Evolutionary conservation across 2,329 filamentous ascomycete species (phyloP).

Genomic region (Chalara sp.): DNA sequence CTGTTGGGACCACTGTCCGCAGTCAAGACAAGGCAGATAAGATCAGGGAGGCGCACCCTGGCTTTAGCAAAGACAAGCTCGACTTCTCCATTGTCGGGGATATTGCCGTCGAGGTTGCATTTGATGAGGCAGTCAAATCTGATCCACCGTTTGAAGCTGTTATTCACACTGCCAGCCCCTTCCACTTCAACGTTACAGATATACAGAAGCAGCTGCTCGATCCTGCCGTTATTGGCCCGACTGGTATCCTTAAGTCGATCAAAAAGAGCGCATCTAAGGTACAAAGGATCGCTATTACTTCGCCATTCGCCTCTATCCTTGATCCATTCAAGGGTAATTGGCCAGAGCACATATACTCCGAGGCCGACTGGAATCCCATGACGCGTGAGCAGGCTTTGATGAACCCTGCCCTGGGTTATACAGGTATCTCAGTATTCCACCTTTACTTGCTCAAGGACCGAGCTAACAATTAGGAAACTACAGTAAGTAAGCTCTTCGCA

Average conservation of each 20-base stretch:
- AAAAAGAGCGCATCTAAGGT: conserved; percentile 33
- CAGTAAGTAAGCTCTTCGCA: no score
- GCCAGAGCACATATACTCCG: conserved; percentile 41
- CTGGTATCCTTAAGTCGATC: conserved; percentile 40
- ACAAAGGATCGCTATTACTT: conserved; percentile 45
- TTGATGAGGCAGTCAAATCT: conserved; percentile 46
- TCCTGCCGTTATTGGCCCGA: conserved; percentile 44
- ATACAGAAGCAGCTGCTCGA: conserved; percentile 39
- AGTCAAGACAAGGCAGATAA: conserved; percentile 40
- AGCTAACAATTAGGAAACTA: no score
- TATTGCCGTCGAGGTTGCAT: conserved; percentile 62
- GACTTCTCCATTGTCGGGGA: conserved; percentile 64
- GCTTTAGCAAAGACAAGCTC: conserved; percentile 50
- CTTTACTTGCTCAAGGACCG: no score
- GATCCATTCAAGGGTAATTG: conserved; percentile 43
- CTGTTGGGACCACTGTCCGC: conserved; percentile 40
- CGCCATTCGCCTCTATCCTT: conserved; percentile 56
- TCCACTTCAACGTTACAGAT: conserved; percentile 25
- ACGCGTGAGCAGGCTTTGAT: conserved; percentile 40
- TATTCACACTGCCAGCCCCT: conserved; percentile 60
- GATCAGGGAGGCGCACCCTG: conserved; percentile 34
- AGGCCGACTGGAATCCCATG: conserved; percentile 49
- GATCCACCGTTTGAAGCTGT: conserved; percentile 60
- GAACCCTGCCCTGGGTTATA: conserved; percentile 32
- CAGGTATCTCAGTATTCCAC: no score